A percentile compares a stretch with the other conserved stretches of the same genome.
phyloP scores from a whole-genome alignment of 768 basidiomycete species.

The Leccinum uliginosum region DNA sequence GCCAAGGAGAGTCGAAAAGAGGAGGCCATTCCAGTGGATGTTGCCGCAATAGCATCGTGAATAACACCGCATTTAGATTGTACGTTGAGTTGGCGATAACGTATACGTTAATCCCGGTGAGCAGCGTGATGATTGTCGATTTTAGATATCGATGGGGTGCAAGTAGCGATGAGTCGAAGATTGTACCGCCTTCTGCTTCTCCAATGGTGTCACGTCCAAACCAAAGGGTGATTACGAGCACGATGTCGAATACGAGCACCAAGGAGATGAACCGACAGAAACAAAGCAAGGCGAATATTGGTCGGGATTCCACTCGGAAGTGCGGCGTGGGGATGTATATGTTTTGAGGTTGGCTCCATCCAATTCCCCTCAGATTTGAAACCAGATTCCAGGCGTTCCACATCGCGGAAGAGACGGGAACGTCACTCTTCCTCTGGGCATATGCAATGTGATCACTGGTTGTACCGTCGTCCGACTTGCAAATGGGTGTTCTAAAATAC shows the following conservation, averaged over 20 bases:
- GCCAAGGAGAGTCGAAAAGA: constrained; percentile 54
- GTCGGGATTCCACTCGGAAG: constrained; percentile 17
- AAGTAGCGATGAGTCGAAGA: constrained; percentile 34
- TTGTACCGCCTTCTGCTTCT: constrained; percentile 30
- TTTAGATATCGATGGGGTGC: constrained; percentile 34
- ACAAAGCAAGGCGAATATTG: constrained; percentile 14
- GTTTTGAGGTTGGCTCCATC: constrained; percentile 19
- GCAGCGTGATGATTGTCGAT: constrained; percentile 40
- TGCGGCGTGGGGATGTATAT: constrained; percentile 11
- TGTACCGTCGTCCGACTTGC: not conserved
- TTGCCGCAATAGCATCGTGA: constrained; percentile 45
- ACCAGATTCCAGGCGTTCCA: constrained; percentile 29
- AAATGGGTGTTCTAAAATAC: constrained; percentile 12
- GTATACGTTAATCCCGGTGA: constrained; percentile 44
- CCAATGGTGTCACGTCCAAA: constrained; percentile 41
- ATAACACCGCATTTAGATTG: constrained; percentile 39
- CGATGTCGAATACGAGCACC: constrained; percentile 4
- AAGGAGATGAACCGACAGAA: constrained; percentile 9
- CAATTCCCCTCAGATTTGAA: constrained; percentile 24
- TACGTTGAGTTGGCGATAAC: constrained; percentile 41
- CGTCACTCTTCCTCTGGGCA: not conserved
- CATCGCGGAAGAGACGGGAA: constrained; percentile 13
- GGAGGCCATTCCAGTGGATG: constrained; percentile 58
- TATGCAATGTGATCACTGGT: not conserved
- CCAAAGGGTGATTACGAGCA: not conserved